Evolutionary conservation across 2,329 filamentous ascomycete genomes (phyloP), one percentile per base, ranked within the genome.

Genomic region (Diaporthe sp.): DNA sequence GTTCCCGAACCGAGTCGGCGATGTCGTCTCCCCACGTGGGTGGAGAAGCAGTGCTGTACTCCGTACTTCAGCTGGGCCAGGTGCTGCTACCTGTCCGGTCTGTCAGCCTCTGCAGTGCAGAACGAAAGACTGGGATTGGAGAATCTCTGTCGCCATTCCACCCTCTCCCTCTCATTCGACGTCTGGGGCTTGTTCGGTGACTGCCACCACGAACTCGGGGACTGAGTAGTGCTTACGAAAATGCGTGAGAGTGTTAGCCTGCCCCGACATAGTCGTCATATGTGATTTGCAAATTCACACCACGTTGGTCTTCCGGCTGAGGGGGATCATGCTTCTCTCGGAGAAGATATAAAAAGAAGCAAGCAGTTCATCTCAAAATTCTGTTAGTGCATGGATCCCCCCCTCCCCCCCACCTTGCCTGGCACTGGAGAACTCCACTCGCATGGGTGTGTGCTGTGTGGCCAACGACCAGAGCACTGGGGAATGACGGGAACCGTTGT

Each of bases 311-410:
- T 12, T 51, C 44, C 7, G 25, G 2, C 61, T 49, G 44, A n/a
- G 28, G 28, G 28, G 42, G 28, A 51, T n/a, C 44, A 49, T 68
- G 44, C 44, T n/a, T 51, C 31, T 62, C 28, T 19, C 34, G n/a
- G 49, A 19, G 28, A 34, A 55, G 65, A 69, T 69, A 69, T 28
- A 55, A 55, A 69, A 69, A 69, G 65, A 69, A 69, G 49, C 49
- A 69, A 69, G 31, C 25, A 15, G 65, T 55, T 69, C 65, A 69
- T 69, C 65, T 69, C 49, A 55, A 69, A 69, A 69, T 55, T 42
- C 49, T 42, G 49, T 42, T 53, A 55, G 65, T n/a, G 65, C 49
- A 53, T 69, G 65, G 65, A 51, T 31, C 31, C 17, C 39, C 25
- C 59, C 59, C 19, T 12, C 25, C n/a, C 5, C 59, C 39, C 49